Percentiles rank a stretch among this genome's conserved stretches.
phyloP scores from a whole-genome alignment of 192 early-diverging fungal genomes.

The Dimargaris cristalligena region DNA sequence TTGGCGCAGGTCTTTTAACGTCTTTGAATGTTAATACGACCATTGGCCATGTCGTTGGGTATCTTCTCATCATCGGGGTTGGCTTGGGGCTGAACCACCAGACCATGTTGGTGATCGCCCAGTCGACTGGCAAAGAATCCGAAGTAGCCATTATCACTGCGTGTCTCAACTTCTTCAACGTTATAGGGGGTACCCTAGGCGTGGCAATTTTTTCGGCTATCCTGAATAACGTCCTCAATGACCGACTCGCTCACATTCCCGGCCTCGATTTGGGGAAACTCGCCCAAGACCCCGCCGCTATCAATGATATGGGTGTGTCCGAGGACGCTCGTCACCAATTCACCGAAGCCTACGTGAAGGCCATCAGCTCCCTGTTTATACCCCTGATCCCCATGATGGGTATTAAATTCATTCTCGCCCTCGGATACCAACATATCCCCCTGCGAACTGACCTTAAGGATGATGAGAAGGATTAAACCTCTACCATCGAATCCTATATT shows the following conservation, averaged over 20 bases:
- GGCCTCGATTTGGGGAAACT: conserved; percentile 25
- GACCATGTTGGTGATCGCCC: conserved; percentile 43
- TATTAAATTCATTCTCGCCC: conserved; percentile 24
- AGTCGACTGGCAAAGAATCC: conserved; percentile 35
- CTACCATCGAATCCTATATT: too few relatives aligned
- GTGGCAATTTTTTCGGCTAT: conserved; percentile 36
- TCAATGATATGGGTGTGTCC: conserved; percentile 20
- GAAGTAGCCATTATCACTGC: conserved; percentile 51
- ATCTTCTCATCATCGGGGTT: conserved; percentile 45
- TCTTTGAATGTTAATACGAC: conserved; percentile 28
- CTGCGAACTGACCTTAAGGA: too few relatives aligned
- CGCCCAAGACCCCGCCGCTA: conserved; percentile 16
- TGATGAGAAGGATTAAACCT: too few relatives aligned
- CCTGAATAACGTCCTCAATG: conserved; percentile 38
- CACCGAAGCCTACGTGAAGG: conserved; percentile 31
- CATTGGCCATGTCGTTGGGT: conserved; percentile 35
- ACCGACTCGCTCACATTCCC: conserved; percentile 17
- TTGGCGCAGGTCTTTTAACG: conserved; percentile 39
- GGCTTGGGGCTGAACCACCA: conserved; percentile 63
- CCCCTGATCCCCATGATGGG: conserved; percentile 33
- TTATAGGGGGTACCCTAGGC: conserved; percentile 36
- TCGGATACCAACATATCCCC: conserved; percentile 27
- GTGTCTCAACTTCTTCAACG: conserved; percentile 41
- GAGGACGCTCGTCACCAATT: conserved; percentile 21
- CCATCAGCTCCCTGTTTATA: conserved; percentile 35